A percentile compares a stretch with the other conserved stretches of the same genome.
Evolutionary conservation across 371 early-diverging fungal species (phyloP).

Genomic region (Blakeslea trispora): DNA sequence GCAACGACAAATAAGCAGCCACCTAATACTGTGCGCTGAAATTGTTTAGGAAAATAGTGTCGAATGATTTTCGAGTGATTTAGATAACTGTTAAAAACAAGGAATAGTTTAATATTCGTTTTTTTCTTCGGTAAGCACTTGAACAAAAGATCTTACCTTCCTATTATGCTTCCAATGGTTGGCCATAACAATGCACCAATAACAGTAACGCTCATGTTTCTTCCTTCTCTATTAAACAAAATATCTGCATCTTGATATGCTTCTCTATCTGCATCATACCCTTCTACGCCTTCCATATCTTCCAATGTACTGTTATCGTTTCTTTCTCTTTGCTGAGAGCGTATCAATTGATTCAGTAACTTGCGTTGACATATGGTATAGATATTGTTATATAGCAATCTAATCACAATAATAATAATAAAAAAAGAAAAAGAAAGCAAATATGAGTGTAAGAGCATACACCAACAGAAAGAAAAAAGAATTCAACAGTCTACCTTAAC

Average conservation of each 20-base stretch:
- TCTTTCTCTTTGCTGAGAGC: conserved; percentile 16
- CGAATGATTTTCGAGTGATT: conserved; percentile 39
- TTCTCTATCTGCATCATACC: background rate
- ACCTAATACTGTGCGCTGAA: conserved; percentile 55
- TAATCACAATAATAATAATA: conserved; percentile 3
- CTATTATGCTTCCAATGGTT: conserved; percentile 26
- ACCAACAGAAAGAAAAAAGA: background rate
- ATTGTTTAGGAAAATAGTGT: conserved; percentile 47
- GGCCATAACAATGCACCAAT: conserved; percentile 52
- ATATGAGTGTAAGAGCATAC: background rate
- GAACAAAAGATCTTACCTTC: too few relatives aligned
- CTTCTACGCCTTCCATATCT: conserved; percentile 2
- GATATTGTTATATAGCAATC: conserved; percentile 55
- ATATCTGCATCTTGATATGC: conserved; percentile 21
- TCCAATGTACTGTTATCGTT: conserved; percentile 19
- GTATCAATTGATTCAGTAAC: conserved; percentile 1
- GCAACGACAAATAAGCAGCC: conserved; percentile 55
- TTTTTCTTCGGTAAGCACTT: too few relatives aligned
- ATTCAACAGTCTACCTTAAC: conserved; percentile 38
- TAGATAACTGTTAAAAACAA: conserved; percentile 38
- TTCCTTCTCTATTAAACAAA: conserved; percentile 23
- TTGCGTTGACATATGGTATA: conserved; percentile 26
- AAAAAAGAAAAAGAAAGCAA: background rate
- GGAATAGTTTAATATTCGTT: too few relatives aligned
- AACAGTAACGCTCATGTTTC: conserved; percentile 44